Evolutionary conservation across 352 stramenopile species (phyloP).

Genomic region (Paralagenidium karlingii): DNA sequence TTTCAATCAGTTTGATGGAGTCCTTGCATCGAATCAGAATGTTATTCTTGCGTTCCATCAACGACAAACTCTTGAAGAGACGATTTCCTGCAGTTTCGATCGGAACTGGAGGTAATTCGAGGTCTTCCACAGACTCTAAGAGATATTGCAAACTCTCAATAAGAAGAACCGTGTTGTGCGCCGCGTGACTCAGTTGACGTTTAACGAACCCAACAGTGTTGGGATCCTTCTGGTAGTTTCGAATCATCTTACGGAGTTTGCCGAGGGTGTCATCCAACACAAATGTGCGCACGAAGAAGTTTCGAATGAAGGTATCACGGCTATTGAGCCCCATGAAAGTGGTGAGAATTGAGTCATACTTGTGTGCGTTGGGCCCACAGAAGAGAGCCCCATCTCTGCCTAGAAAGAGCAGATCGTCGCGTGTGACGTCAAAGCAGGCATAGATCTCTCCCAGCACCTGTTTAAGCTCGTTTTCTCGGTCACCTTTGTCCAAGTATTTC

Average conservation of each 20-base stretch:
- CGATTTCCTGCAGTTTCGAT: conserved; percentile 35
- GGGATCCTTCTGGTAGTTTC: conserved; percentile 73
- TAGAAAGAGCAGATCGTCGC: conserved; percentile 94
- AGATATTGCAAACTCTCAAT: conserved; percentile 95
- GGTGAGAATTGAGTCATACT: conserved; percentile 93
- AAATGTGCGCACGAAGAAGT: conserved; percentile 94
- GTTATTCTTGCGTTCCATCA: conserved; percentile 82
- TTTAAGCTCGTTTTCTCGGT: conserved; percentile 97
- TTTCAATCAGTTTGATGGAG: conserved; percentile 92
- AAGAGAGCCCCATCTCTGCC: conserved; percentile 90
- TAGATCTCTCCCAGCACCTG: conserved; percentile 92
- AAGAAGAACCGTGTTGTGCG: conserved; percentile 92
- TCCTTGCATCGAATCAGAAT: conserved; percentile 88
- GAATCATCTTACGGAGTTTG: conserved; percentile 77
- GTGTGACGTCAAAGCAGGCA: conserved; percentile 93
- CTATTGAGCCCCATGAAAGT: conserved; percentile 94
- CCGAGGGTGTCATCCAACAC: conserved; percentile 92
- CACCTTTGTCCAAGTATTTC: conserved; percentile 95
- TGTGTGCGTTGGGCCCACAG: conserved; percentile 86
- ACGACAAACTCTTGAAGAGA: conserved; percentile 89
- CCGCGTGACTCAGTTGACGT: conserved; percentile 82
- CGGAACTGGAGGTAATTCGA: conserved; percentile 44
- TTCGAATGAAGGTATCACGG: conserved; percentile 96
- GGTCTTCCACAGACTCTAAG: conserved; percentile 89
- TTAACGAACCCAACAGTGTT: conserved; percentile 73